Conservation (phyloP, 2,329 filamentous ascomycete genomes). For the Fusarium sp. region DNA sequence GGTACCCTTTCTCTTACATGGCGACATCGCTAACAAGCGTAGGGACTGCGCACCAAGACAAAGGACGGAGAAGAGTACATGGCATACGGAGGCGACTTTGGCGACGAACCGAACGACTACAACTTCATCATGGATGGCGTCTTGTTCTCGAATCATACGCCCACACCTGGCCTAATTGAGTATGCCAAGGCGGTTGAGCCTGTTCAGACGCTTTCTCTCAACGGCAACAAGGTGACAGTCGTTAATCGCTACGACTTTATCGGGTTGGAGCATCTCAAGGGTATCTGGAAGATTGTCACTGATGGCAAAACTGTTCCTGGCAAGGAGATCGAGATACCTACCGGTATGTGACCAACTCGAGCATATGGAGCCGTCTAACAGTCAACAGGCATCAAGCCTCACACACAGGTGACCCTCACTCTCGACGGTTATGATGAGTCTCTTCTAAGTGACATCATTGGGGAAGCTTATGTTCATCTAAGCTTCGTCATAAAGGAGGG, state of each 20-base stretch:
- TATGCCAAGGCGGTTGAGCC: background rate
- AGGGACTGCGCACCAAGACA: background rate
- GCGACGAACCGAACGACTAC: background rate
- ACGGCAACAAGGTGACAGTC: background rate
- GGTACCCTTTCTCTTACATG: no score
- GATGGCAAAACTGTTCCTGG: background rate
- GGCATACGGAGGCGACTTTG: background rate
- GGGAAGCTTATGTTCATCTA: slow-evolving; percentile 60
- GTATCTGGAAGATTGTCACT: background rate
- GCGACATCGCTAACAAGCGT: background rate
- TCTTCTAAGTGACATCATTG: slow-evolving; percentile 31
- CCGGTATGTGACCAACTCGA: background rate
- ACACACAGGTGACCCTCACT: slow-evolving; percentile 49
- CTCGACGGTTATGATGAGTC: slow-evolving; percentile 46
- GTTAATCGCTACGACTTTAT: background rate
- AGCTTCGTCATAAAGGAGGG: slow-evolving; percentile 55
- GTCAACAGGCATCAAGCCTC: slow-evolving; percentile 53
- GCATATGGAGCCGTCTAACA: slow-evolving; percentile 56
- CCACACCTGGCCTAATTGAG: background rate
- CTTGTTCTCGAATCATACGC: background rate
- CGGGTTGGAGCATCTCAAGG: background rate
- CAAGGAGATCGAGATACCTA: background rate
- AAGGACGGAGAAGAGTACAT: background rate
- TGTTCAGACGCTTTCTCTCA: background rate
- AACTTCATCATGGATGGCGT: background rate